Base-by-base conservation (phyloP, 1,139 yeast species). In the Yamadazyma taylorii region DNA sequence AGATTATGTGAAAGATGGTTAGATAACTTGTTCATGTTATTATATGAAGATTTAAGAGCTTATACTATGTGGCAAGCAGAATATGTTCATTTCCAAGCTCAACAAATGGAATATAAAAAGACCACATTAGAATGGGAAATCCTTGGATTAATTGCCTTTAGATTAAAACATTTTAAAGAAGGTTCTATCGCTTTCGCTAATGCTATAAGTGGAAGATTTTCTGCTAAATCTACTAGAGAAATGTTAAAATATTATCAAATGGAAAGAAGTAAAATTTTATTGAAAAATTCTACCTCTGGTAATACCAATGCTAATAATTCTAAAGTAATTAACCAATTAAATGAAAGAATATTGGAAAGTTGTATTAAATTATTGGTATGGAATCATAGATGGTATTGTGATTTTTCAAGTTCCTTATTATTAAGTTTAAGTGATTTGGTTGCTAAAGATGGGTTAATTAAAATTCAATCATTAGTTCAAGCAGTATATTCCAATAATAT, bases 321-420 rank as follows among this genome's bases (percentile, higher is more conserved):
- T 17, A 74, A 76, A 43, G 50, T 65, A 40, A 62, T 75, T 33
- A 65, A 71, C 42, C 76, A 69, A 42, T 59, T 81, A 39, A 80
- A 81, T 53, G 80, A 76, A 38, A 72, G 74, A 45, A 79, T 86
- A 15, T 68, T 89, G 48, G 92, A 85, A 44, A 67, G 85, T 29
- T 66, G 82, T 42, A 87, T 89, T 34, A 85, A 84, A 51, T 67
- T 92, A 40, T 68, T 85, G 25, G 95, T 95, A 15, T 92, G 97
- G 97, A 86, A 89, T 56, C 97, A 89, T 61, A 79, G 98, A 56
- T 94, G 98, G 98, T 94, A 92, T 63, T 78, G 81, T 46, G 96
- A 90, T 49, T 90, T 89, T 53, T 82, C 95, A 8, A 87, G 94
- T 19, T 69, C 71, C 33, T 68, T 88, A 39, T 58, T 82, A 15